Percentiles rank a stretch among this genome's conserved stretches.
Evolutionary conservation across 352 stramenopile genomes (phyloP).

Genomic region (Aphanomyces cochlioides): DNA sequence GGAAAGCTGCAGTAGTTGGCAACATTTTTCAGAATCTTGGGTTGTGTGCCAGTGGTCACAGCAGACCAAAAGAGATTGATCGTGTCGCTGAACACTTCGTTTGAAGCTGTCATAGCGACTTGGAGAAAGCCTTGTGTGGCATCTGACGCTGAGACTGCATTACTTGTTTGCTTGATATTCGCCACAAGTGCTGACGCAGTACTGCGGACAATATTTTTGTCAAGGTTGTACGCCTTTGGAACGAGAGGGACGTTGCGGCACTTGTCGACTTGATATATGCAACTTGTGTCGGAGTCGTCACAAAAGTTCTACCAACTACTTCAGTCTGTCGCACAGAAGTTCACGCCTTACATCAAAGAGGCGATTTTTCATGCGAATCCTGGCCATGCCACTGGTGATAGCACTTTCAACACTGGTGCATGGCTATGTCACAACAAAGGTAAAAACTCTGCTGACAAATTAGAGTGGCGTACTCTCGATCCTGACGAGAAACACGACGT

Average conservation of each 20-base stretch:
- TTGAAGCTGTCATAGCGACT: not conserved
- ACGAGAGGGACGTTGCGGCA: slow-evolving; percentile 22
- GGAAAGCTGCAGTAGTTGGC: slow-evolving; percentile 5
- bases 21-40: slow-evolving; percentile 2
- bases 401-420: slow-evolving; percentile 2
- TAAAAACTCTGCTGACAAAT: not conserved
- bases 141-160: not conserved
- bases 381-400: not conserved
- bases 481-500: too few relatives aligned
- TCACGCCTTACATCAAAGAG: slow-evolving; percentile 18
- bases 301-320: not conserved
- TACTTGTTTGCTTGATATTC: not conserved
- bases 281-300: slow-evolving; percentile 1
- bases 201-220: not conserved
- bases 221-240: not conserved
- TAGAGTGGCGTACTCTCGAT: not conserved
- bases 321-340: too few relatives aligned
- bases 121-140: not conserved
- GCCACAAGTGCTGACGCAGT: not conserved
- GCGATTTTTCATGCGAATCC: not conserved
- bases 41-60: not conserved
- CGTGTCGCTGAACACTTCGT: slow-evolving; percentile 20
- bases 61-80: not conserved
- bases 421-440: not conserved
- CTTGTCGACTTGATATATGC: slow-evolving; percentile 12